Evolutionary conservation across 768 basidiomycete species (phyloP), one percentile per base, ranked within the genome.

Genomic region (Mycena kentingensis): DNA sequence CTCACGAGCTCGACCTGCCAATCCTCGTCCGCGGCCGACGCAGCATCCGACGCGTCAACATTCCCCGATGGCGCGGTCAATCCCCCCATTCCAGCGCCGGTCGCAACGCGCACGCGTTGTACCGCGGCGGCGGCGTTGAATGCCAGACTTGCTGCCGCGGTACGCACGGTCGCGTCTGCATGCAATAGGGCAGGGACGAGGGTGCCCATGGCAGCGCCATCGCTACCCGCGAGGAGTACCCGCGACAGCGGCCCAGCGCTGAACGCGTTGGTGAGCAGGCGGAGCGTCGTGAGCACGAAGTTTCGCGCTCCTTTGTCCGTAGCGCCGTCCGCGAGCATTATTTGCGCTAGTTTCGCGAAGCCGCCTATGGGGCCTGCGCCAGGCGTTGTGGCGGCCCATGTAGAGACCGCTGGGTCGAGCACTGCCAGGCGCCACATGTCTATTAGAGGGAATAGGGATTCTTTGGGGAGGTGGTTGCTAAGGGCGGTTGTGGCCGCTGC

Each of bases 1-100:
- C 87, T 90, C 2, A 85, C 74, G 27, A 96, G 69, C 72, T 97
- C 95, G 0, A 89, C 75, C 63, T 92, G 85, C 90, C 91, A 95
- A 49, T 94, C 93, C 18, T 79, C 90, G 48, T 84, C 82, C 46
- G 81, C 84, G 15, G 70, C 73, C 24, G 74, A 75, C 3, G 67
- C 69, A n/a, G 54, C 63, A 25, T 65, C 67, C 32, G 65, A 63
- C 19, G 58, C 61, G 13, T 58, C 71, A 21, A 68, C 70, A 32
- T 63, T 65, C 36, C 68, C 49, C 51, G 64, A 67, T 37, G 21
- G 44, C 3, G 21, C 27, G 31, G 19, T n/a, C 13, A 55, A 50
- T 4, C 58, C 58, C 8, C 58, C 58, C 24, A 60, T 47, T 22
- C 72, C 70, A 4, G 51, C 54, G 31, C 60, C 60, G 28, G 65